These are phyloP conservation scores for Ephemerocybe angulata DNA, from an alignment of 768 basidiomycete species.

Conservation along the genomic window DNA sequence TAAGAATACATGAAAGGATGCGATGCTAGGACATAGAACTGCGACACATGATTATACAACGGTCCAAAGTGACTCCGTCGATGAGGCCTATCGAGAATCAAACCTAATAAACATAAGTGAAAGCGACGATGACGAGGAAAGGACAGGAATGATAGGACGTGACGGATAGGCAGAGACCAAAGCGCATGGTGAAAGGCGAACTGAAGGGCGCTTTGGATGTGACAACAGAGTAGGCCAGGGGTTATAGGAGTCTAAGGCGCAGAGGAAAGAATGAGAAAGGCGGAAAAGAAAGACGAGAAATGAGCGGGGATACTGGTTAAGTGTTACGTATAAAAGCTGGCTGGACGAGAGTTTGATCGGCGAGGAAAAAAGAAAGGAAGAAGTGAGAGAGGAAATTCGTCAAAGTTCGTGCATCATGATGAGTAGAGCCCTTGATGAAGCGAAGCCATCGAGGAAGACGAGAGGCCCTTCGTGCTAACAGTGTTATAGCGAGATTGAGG, in stretches of 20 bases:
- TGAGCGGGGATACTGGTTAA: too few relatives aligned
- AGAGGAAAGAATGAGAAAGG: too few relatives aligned
- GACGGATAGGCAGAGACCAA: background rate
- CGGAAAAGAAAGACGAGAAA: too few relatives aligned
- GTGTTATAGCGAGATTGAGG: too few relatives aligned
- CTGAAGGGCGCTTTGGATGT: background rate
- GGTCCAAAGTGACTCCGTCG: constrained; percentile 18
- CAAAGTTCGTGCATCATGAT: too few relatives aligned
- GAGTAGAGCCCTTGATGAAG: constrained; percentile 4
- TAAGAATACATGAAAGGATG: constrained; percentile 10
- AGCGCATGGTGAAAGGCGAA: background rate
- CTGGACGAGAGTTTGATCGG: too few relatives aligned
- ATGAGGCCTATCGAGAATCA: constrained; percentile 9
- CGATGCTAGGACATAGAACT: constrained; percentile 6
- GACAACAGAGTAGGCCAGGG: background rate
- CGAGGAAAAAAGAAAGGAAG: background rate
- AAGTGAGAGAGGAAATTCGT: background rate
- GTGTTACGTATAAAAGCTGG: too few relatives aligned
- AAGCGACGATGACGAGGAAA: background rate
- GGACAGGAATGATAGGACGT: background rate
- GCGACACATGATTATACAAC: constrained; percentile 22
- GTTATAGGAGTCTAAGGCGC: constrained; percentile 8
- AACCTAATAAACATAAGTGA: constrained; percentile 23
- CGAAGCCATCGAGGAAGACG: background rate
- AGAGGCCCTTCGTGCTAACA: background rate